A percentile compares a stretch with the other conserved stretches of the same genome.
Conservation (phyloP, 2,329 filamentous ascomycete genomes). For the Elsinoe fawcettii region DNA sequence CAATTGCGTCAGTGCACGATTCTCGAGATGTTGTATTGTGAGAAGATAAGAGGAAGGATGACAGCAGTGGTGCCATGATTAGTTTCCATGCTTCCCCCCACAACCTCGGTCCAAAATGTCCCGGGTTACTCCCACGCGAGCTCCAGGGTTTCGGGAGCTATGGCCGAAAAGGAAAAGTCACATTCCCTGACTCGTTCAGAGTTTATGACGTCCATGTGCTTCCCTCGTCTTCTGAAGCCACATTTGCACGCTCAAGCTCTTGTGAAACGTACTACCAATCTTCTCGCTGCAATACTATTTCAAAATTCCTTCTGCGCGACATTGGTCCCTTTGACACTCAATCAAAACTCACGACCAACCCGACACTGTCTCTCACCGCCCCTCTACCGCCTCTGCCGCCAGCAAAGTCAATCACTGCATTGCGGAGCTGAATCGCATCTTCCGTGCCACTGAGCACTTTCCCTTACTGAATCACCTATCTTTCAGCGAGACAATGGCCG, state of each 20-base stretch:
- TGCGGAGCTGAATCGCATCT: not conserved
- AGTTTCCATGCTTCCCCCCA: not conserved
- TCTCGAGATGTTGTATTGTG: too few species aligned
- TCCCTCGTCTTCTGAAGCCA: slow-evolving; percentile 5
- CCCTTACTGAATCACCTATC: not conserved
- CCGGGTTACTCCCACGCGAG: not conserved
- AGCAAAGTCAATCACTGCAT: too few species aligned
- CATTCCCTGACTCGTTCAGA: slow-evolving; percentile 1
- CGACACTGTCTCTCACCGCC: too few species aligned
- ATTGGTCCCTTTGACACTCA: too few species aligned
- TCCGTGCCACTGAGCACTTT: not conserved
- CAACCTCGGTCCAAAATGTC: not conserved
- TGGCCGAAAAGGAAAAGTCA: not conserved
- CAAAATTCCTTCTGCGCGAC: not conserved
- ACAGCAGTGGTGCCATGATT: not conserved
- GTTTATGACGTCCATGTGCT: slow-evolving; percentile 11
- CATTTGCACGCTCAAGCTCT: not conserved
- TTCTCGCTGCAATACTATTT: not conserved
- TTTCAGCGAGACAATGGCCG: slow-evolving; percentile 46
- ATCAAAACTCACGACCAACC: too few species aligned
- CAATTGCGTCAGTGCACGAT: too few species aligned
- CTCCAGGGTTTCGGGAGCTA: not conserved
- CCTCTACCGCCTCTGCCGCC: too few species aligned
- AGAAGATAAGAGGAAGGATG: not conserved
- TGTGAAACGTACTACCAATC: not conserved